Conservation (phyloP, 2,329 filamentous ascomycete species). For the Aspergillus luchuensis region DNA sequence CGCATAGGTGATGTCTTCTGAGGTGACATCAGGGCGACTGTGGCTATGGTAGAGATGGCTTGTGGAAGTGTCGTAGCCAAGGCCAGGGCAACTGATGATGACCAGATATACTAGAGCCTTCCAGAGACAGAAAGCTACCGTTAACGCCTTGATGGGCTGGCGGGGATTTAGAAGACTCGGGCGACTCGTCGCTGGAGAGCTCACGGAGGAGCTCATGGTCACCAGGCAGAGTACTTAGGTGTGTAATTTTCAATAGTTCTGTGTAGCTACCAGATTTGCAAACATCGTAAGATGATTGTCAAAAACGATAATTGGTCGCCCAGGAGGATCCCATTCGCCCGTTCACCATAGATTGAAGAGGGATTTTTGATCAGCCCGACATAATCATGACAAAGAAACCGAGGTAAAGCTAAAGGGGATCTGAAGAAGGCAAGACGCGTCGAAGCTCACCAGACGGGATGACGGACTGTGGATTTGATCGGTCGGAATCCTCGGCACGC, state of each 20-base stretch:
- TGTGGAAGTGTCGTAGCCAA: constrained; percentile 66
- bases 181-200: constrained; percentile 3
- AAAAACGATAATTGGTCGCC: background rate
- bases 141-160: constrained; percentile 38
- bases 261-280: background rate
- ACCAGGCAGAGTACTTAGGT: background rate
- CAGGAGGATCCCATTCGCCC: background rate
- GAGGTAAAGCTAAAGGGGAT: constrained; percentile 2
- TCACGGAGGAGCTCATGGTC: constrained; percentile 3
- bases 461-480: constrained; percentile 3
- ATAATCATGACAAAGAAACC: constrained; percentile 5
- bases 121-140: constrained; percentile 55
- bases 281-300: constrained; percentile 3
- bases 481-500: constrained; percentile 16
- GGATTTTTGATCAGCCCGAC: background rate
- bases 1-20: constrained; percentile 9
- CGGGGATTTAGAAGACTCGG: constrained; percentile 28
- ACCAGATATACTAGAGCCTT: constrained; percentile 57
- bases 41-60: constrained; percentile 45
- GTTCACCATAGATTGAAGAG: background rate
- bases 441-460: background rate
- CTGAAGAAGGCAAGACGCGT: constrained; percentile 1
- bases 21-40: constrained; percentile 14
- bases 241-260: background rate
- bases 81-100: constrained; percentile 55